A percentile compares a stretch with the other conserved stretches of the same genome.
phyloP scores from a whole-genome alignment of 2,329 filamentous ascomycete genomes.

The Stemphylium vesicarium region DNA sequence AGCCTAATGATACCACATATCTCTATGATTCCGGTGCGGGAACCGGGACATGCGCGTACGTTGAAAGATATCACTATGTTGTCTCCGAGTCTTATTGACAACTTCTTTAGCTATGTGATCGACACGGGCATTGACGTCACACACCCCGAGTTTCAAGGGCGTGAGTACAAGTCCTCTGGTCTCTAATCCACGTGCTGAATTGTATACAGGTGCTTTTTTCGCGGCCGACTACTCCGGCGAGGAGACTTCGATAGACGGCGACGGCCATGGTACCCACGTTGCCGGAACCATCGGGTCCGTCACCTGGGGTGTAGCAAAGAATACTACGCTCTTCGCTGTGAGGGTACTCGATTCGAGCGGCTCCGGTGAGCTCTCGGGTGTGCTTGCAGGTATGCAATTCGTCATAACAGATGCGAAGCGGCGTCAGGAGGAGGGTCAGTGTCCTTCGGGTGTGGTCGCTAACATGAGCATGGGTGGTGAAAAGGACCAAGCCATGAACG shows the following conservation, averaged over 20 bases:
- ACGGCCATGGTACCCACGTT: conserved; percentile 48
- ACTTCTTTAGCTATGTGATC: conserved; percentile 58
- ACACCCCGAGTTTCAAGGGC: conserved; percentile 54
- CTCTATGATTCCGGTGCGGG: conserved; percentile 48
- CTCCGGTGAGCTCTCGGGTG: conserved; percentile 28
- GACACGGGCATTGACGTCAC: conserved; percentile 67
- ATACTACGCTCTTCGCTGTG: conserved; percentile 43
- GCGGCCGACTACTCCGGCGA: conserved; percentile 37
- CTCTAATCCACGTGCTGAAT: not conserved
- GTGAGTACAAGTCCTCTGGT: conserved; percentile 25
- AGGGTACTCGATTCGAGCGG: conserved; percentile 46
- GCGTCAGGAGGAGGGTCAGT: conserved; percentile 14
- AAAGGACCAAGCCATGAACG: conserved; percentile 31
- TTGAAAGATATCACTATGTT: not conserved
- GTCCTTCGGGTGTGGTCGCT: conserved; percentile 40
- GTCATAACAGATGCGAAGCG: conserved; percentile 20
- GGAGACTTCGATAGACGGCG: conserved; percentile 28
- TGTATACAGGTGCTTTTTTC: conserved; percentile 29
- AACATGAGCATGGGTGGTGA: conserved; percentile 46
- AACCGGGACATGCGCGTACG: conserved; percentile 52
- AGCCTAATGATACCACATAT: conserved; percentile 41
- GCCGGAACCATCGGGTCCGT: conserved; percentile 42
- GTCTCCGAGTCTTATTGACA: not conserved
- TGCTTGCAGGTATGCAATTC: conserved; percentile 37
- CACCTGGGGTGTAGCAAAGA: conserved; percentile 46